Base-by-base conservation (phyloP, 768 basidiomycete genomes). In the Lactarius trivialis region DNA sequence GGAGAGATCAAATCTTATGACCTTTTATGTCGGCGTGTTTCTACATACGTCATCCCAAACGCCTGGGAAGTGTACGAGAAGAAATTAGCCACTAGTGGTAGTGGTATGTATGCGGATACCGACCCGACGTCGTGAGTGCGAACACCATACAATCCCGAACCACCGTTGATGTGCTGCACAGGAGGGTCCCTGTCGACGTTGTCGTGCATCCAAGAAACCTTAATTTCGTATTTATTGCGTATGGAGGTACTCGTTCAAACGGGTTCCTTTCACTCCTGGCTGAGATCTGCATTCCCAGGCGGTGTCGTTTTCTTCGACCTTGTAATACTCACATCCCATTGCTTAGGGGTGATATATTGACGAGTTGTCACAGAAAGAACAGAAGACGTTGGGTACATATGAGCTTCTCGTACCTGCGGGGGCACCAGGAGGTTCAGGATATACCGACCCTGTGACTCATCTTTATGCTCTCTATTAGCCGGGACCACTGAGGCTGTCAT, bases 1-100 rank as follows among this genome's bases (percentile, higher is more conserved):
- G 84, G 84, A 33, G 84, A 86, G 54, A 79, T 92, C 64, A 81
- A 82, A 66, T 85, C 87, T 3, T 93, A 86, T 70, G 92, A 94
- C 70, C 68, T 93, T n/a, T 75, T 82, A 14, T 86, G 89, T 61
- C 76, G 83, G 17, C 76, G 81, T 21, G 78, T 86, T 62, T 89
- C 90, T 0, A 77, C 79, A 12, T 91, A 88, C 68, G 77, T 75
- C 19, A 81, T 90, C 36, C 85, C 86, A 3, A 92, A 93, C 68
- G 75, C 88, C 67, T 95, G 92, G 93, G 77, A 76, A 24, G 67
- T 83, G 33, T 85, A 90, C 67, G 84, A 89, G 71, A 81, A 86
- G 61, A 81, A 81, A 75, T 72, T 76, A 69, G 68, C 71, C 51
- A 71, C 75, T 0, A 76, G 72, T 55, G 79, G 77, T n/a, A n/a